Conservation (phyloP, 441 rosid species). For the Biscutella auriculata region DNA sequence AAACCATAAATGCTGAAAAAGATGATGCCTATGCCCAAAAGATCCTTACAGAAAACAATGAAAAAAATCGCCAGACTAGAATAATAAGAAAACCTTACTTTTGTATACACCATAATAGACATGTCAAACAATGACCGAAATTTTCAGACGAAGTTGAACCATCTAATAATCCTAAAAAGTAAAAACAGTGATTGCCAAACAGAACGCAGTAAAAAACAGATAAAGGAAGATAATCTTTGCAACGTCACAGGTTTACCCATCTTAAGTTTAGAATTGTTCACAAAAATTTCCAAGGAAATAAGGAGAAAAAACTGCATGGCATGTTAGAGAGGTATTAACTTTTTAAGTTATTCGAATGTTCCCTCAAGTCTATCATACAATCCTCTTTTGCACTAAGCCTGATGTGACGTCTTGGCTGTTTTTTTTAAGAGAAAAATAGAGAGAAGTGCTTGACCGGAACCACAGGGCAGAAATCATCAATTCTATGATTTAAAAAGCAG, state of each 20-base stretch:
- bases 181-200: constrained; percentile 4
- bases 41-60: not conserved
- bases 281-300: not conserved
- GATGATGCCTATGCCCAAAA: not conserved
- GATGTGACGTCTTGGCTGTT: not conserved
- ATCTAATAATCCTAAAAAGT: not conserved
- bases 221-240: not conserved
- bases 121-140: constrained; percentile 14
- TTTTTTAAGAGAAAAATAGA: not conserved
- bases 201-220: constrained; percentile 11
- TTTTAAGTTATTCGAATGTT: not conserved
- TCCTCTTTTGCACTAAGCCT: constrained; percentile 6
- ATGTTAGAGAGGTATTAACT: not conserved
- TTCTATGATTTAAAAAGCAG: not conserved
- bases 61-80: not conserved
- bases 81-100: constrained; percentile 4
- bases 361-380: not conserved
- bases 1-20: not conserved
- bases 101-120: constrained; percentile 7
- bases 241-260: not conserved
- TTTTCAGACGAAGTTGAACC: not conserved
- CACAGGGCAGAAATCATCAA: not conserved
- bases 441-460: not conserved
- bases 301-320: not conserved
- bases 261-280: not conserved